Evolutionary conservation across 371 early-diverging fungal genomes (phyloP).

Genomic region (Mucor saturninus): DNA sequence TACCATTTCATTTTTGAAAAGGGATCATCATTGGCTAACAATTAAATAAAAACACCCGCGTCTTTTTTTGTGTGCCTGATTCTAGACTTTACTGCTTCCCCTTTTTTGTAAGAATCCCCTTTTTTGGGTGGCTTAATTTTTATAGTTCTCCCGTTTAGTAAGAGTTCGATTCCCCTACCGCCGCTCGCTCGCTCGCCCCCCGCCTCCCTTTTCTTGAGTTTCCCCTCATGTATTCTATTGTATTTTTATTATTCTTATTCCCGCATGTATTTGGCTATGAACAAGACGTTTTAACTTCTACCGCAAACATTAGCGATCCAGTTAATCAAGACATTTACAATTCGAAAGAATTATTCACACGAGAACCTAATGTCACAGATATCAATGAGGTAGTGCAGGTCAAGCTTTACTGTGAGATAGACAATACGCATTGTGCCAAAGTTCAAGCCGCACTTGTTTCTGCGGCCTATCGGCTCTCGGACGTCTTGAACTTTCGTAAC

Average conservation of each 20-base stretch:
- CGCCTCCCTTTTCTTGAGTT: not conserved
- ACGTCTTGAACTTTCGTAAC: constrained; percentile 34
- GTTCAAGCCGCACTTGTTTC: constrained; percentile 21
- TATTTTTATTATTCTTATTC: not conserved
- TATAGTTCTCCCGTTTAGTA: not conserved
- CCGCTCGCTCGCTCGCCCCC: not conserved
- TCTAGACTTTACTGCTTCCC: not conserved
- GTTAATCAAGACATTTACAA: constrained; percentile 19
- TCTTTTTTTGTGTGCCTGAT: not conserved
- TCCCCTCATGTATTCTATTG: not conserved
- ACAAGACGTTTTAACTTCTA: constrained; percentile 9
- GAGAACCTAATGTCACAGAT: constrained; percentile 12
- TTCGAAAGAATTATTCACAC: constrained; percentile 15
- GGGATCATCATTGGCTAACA: too few species aligned
- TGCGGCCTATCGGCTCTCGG: constrained; percentile 26
- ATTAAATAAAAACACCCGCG: not conserved
- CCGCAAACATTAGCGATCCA: not conserved
- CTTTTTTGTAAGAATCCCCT: not conserved
- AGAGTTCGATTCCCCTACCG: not conserved
- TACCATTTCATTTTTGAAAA: too few species aligned
- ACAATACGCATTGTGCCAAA: constrained; percentile 26
- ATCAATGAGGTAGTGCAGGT: constrained; percentile 19
- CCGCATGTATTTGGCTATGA: not conserved
- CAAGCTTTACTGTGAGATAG: constrained; percentile 27
- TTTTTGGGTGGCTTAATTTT: not conserved